Conservation (phyloP, 1,284 basidiomycete species). For the Phaffia rhodozyma region DNA sequence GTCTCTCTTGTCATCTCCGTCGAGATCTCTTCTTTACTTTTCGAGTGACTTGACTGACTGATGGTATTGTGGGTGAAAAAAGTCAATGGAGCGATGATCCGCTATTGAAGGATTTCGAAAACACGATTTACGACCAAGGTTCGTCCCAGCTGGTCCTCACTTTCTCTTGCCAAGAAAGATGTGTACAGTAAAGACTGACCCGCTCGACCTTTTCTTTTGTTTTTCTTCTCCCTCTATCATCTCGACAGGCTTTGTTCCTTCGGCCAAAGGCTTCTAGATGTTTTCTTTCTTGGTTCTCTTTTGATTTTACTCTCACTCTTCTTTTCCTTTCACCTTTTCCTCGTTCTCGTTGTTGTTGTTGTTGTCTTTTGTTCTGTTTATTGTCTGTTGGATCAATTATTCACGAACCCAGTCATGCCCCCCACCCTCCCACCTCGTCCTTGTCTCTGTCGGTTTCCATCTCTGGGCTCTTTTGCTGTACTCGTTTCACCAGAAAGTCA, state of each 20-base stretch:
- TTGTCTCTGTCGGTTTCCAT: background rate
- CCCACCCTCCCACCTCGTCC: background rate
- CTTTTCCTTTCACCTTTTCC: slow-evolving; percentile 4
- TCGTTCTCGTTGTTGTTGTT: background rate
- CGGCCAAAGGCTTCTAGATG: slow-evolving; percentile 9
- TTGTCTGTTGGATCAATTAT: background rate
- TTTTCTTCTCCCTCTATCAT: too few relatives aligned
- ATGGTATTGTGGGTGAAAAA: background rate
- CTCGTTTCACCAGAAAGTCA: background rate
- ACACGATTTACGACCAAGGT: slow-evolving; percentile 4
- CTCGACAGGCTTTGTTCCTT: background rate
- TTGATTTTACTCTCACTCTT: slow-evolving; percentile 23
- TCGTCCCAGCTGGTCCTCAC: too few relatives aligned
- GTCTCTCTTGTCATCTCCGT: background rate
- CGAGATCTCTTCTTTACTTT: background rate
- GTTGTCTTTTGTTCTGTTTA: background rate
- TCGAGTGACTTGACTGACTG: background rate
- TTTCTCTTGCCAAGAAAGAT: too few relatives aligned
- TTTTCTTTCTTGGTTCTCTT: slow-evolving; percentile 19
- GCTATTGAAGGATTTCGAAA: slow-evolving; percentile 16
- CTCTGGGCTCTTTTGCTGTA: background rate
- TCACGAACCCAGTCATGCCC: background rate
- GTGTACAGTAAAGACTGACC: too few relatives aligned
- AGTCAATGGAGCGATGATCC: slow-evolving; percentile 14
- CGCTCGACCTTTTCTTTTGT: too few relatives aligned